Percentiles rank a stretch among this genome's conserved stretches.
Conservation (phyloP, 1,284 basidiomycete genomes). For the Sporisorium exsertum region DNA sequence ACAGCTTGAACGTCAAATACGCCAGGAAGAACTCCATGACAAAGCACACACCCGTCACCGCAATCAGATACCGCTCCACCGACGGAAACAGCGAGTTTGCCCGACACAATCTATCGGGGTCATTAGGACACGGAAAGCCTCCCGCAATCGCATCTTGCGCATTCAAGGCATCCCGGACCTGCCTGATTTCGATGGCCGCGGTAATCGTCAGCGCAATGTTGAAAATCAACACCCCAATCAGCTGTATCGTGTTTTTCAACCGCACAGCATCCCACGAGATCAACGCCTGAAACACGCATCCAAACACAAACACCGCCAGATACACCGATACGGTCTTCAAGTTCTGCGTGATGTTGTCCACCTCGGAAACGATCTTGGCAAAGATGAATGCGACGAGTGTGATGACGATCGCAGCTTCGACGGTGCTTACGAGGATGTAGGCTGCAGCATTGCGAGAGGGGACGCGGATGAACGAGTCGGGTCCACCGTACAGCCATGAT, state of each 20-base stretch:
- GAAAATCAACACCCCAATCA: conserved; percentile 60
- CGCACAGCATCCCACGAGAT: conserved; percentile 59
- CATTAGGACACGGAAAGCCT: conserved; percentile 42
- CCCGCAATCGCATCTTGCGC: conserved; percentile 37
- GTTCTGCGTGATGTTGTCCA: conserved; percentile 52
- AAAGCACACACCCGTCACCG: conserved; percentile 52
- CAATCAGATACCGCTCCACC: conserved; percentile 54
- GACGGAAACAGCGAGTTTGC: conserved; percentile 42
- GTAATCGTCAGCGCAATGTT: conserved; percentile 59
- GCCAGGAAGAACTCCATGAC: conserved; percentile 49
- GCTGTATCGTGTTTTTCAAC: conserved; percentile 62
- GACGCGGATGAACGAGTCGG: conserved; percentile 32
- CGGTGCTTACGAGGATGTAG: conserved; percentile 38
- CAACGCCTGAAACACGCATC: conserved; percentile 54
- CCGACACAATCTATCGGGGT: conserved; percentile 27
- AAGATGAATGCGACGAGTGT: conserved; percentile 56
- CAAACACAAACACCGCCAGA: conserved; percentile 59
- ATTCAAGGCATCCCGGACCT: conserved; percentile 53
- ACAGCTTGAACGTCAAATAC: conserved; percentile 50
- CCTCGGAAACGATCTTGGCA: conserved; percentile 38
- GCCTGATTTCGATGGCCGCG: conserved; percentile 56
- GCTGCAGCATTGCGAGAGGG: conserved; percentile 26
- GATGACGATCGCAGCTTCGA: conserved; percentile 55
- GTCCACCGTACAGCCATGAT: conserved; percentile 28
- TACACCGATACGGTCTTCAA: conserved; percentile 64